Evolutionary conservation across 2,329 filamentous ascomycete species (phyloP), one percentile per base, ranked within the genome.

Genomic region (Botrytis tulipae): DNA sequence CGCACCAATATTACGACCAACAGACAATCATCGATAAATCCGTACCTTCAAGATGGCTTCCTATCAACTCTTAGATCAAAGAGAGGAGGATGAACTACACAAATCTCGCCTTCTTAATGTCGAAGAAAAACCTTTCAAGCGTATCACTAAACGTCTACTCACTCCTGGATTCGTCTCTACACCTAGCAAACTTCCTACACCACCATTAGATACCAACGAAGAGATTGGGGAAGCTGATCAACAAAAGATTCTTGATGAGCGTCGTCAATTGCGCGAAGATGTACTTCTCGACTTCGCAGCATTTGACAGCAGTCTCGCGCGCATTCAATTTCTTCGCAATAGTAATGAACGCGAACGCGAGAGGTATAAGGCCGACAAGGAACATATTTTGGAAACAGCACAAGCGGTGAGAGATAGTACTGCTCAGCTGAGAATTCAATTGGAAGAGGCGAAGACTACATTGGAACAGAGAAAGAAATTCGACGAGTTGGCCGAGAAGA

Each of bases 111-210:
- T 98, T 6, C 88, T 98, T 54, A 93, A 93, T 76, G 92, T 98
- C 75, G 95, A 98, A 85, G 93, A 97, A 81, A 94, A 94, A 74
- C 94, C 94, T 0, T 98, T 97, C 85, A 93, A 93, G 82, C 92
- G 95, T 75, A 90, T 98, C 74, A 93, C 93, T 35, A 94, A 94
- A 83, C 91, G 93, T 46, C 88, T 98, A 14, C 86, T 93, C 8
- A 87, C 88, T 35, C 88, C 92, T 25, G 89, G 90, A 71, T 89
- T 93, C 44, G 86, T 92, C 29, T 84, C 86, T 74, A 84, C 83
- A 71, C 85, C 85, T 63, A 86, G 85, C 61, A 86, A 88, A 51
- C 86, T 87, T 51, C 85, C 89, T 29, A 92, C 91, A 3, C 91
- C 92, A 66, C 91, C 91, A 4, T 90, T 91, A 8, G 91, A 93